Percentiles rank a stretch among this genome's conserved stretches.
phyloP scores from a whole-genome alignment of 2,329 filamentous ascomycete species.

The Cercospora beticola region DNA sequence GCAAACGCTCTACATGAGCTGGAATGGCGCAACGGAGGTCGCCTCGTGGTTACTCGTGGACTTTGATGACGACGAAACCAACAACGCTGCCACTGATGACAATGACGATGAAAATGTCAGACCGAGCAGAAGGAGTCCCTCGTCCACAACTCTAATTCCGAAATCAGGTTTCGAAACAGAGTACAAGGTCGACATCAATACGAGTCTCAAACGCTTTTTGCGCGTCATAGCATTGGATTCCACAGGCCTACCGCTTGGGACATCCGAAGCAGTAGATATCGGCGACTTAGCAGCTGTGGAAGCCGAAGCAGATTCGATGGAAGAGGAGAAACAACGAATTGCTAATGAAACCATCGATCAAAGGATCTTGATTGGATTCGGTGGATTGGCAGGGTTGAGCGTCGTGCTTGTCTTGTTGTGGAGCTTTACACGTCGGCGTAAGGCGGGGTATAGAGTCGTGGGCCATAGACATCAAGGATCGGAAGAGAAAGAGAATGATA shows the following conservation, averaged over 20 bases:
- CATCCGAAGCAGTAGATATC: slow-evolving; percentile 19
- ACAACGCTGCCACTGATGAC: neutral
- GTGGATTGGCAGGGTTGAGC: slow-evolving; percentile 14
- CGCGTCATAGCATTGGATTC: slow-evolving; percentile 28
- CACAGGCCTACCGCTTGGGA: slow-evolving; percentile 18
- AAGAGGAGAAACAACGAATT: slow-evolving; percentile 1
- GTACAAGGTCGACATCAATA: slow-evolving; percentile 2
- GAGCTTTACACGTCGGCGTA: neutral
- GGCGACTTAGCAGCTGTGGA: slow-evolving; percentile 11
- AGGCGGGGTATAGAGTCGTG: neutral
- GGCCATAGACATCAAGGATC: neutral
- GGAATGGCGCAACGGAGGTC: slow-evolving; percentile 51
- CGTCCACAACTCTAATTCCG: slow-evolving; percentile 9
- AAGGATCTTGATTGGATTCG: slow-evolving; percentile 17
- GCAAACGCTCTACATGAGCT: slow-evolving; percentile 49
- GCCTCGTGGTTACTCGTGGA: slow-evolving; percentile 49
- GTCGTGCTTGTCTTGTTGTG: slow-evolving; percentile 9
- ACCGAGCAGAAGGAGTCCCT: neutral
- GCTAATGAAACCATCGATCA: neutral
- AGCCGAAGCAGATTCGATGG: neutral
- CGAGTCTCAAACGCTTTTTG: slow-evolving; percentile 24
- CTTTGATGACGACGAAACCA: neutral
- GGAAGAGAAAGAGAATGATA: neutral
- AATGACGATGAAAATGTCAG: slow-evolving; percentile 6
- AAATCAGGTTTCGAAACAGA: slow-evolving; percentile 25